Percentiles rank a stretch among this genome's conserved stretches.
These are phyloP conservation scores for Alternaria rosae DNA, from an alignment of 2,329 filamentous ascomycete genomes.

Conservation along the genomic window DNA sequence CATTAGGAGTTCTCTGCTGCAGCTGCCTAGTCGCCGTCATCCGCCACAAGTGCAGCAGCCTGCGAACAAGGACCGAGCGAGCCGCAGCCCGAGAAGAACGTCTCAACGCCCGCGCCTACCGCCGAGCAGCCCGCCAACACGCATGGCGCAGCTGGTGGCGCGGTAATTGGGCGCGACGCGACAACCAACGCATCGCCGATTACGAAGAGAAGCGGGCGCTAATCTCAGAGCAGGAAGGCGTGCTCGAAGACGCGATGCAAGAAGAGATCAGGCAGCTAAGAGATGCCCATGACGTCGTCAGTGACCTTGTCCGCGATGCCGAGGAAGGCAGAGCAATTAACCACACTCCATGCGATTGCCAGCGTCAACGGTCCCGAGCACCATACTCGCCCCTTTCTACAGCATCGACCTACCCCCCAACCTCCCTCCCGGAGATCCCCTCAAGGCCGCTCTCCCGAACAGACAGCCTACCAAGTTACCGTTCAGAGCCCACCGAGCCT, in stretches of 20 bases:
- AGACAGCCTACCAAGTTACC: constrained; percentile 55
- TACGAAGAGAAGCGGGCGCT: constrained; percentile 62
- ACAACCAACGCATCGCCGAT: constrained; percentile 46
- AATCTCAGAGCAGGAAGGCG: constrained; percentile 55
- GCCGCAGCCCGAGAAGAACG: constrained; percentile 64
- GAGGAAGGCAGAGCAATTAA: constrained; percentile 42
- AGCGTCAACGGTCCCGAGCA: constrained; percentile 16
- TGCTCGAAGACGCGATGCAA: constrained; percentile 55
- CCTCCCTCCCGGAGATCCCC: constrained; percentile 40
- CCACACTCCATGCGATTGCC: constrained; percentile 25
- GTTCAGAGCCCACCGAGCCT: constrained; percentile 50
- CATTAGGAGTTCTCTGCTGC: constrained; percentile 55
- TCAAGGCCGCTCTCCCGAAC: constrained; percentile 49
- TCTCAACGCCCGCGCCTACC: constrained; percentile 60
- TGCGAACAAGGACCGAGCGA: constrained; percentile 60
- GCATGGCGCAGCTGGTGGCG: constrained; percentile 61
- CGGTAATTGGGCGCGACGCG: constrained; percentile 40
- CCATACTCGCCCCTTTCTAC: constrained; percentile 38
- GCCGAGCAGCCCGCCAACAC: constrained; percentile 60
- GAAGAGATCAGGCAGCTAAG: constrained; percentile 59
- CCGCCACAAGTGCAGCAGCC: constrained; percentile 58
- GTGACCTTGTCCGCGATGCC: constrained; percentile 54
- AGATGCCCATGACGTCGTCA: constrained; percentile 61
- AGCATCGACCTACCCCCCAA: constrained; percentile 42
- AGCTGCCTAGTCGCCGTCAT: constrained; percentile 55